These are phyloP conservation scores for Henckelia pumila DNA, from an alignment of 257 asterid genomes.

Conservation along the genomic window DNA sequence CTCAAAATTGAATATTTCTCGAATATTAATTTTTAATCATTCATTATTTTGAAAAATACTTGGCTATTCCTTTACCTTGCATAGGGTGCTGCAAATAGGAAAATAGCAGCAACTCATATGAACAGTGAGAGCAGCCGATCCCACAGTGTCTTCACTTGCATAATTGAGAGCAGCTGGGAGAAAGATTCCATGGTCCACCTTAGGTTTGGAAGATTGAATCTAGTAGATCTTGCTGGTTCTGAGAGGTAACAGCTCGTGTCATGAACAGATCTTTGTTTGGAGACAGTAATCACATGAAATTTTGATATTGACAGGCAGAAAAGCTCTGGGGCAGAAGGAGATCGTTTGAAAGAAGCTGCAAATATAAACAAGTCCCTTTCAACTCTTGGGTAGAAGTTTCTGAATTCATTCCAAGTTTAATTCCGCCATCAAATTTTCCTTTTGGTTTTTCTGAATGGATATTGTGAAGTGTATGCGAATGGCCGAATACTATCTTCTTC, in stretches of 20 bases:
- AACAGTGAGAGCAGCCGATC: conserved; percentile 90
- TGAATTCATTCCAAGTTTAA: conserved; percentile 1
- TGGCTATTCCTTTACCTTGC: conserved; percentile 28
- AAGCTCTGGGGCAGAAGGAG: conserved; percentile 90
- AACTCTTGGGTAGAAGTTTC: conserved; percentile 71
- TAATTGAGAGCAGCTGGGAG: conserved; percentile 79
- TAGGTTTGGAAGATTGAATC: conserved; percentile 76
- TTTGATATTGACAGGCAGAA: conserved; percentile 56
- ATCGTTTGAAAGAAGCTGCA: conserved; percentile 86
- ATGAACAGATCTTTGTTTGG: conserved; percentile 19
- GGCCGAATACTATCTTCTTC: not conserved
- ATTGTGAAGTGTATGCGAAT: not conserved
- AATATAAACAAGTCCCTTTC: conserved; percentile 82
- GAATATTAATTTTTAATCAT: not conserved
- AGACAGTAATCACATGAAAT: conserved; percentile 19
- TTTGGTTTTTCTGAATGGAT: not conserved
- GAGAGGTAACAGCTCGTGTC: conserved; percentile 56
- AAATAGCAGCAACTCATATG: conserved; percentile 79
- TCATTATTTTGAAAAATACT: conserved; percentile 16
- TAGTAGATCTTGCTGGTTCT: conserved; percentile 92
- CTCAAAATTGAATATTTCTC: conserved; percentile 30
- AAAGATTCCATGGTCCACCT: conserved; percentile 74
- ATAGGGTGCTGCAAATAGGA: conserved; percentile 86
- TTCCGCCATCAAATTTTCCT: not conserved
- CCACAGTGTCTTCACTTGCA: conserved; percentile 88